A percentile compares a stretch with the other conserved stretches of the same genome.
These are phyloP conservation scores for Nephromyces sp. DNA, from an alignment of 169 alveolate genomes.

Conservation along the genomic window DNA sequence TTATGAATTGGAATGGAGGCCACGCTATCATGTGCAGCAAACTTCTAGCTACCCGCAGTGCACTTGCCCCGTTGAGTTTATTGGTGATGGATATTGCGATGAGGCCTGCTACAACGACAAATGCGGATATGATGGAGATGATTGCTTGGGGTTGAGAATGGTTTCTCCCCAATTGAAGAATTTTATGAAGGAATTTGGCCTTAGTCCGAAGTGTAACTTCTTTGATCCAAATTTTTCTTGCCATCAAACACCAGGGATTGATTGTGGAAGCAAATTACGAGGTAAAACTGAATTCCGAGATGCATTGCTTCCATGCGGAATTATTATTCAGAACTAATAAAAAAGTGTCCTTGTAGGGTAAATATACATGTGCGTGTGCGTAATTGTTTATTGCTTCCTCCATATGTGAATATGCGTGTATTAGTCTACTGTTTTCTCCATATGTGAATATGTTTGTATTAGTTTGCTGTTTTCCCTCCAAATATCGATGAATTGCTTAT, in stretches of 20 bases:
- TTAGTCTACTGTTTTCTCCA: no score
- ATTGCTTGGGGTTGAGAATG: slow-evolving; percentile 43
- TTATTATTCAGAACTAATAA: no score
- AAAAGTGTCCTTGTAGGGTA: no score
- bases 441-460: no score
- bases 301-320: no score
- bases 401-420: no score
- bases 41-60: not conserved
- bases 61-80: not conserved
- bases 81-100: slow-evolving; percentile 53
- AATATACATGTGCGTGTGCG: no score
- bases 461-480: no score
- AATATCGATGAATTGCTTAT: no score
- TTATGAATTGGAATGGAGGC: no score
- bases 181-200: not conserved
- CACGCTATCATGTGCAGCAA: not conserved
- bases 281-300: no score
- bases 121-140: slow-evolving; percentile 51
- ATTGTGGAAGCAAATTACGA: not conserved
- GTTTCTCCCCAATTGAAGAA: slow-evolving; percentile 15
- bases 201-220: not conserved
- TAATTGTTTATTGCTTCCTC: no score
- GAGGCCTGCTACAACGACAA: slow-evolving; percentile 43
- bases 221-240: not conserved
- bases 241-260: not conserved